phyloP scores from a whole-genome alignment of 176 grass and related monocot species.

The Cenchrus americanus region DNA sequence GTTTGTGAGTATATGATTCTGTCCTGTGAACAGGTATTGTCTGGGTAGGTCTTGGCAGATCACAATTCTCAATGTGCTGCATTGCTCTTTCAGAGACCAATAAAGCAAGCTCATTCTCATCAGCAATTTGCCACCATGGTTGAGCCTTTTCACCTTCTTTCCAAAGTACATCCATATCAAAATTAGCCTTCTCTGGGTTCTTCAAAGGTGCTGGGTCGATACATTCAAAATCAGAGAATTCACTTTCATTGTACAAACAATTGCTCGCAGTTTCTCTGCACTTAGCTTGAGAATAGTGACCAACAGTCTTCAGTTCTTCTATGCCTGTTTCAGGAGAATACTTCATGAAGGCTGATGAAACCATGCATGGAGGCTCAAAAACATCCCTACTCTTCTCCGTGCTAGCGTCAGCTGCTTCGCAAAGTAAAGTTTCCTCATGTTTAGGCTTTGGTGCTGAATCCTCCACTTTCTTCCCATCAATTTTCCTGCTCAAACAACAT shows the following conservation, averaged over 20 bases:
- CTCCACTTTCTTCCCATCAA: slow-evolving; percentile 39
- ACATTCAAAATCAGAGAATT: slow-evolving; percentile 47
- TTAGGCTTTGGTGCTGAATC: slow-evolving; percentile 31
- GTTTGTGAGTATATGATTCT: slow-evolving; percentile 26
- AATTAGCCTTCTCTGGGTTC: slow-evolving; percentile 37
- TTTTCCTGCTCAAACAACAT: slow-evolving; percentile 25
- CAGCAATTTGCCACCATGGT: slow-evolving; percentile 79
- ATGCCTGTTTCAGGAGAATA: slow-evolving; percentile 37
- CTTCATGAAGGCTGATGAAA: slow-evolving; percentile 54
- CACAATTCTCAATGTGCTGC: slow-evolving; percentile 80
- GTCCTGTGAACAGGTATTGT: slow-evolving; percentile 40
- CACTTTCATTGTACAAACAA: slow-evolving; percentile 47
- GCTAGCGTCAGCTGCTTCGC: slow-evolving; percentile 32
- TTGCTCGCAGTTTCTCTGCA: slow-evolving; percentile 43
- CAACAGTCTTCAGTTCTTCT: slow-evolving; percentile 27
- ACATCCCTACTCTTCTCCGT: slow-evolving; percentile 26
- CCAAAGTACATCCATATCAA: slow-evolving; percentile 48
- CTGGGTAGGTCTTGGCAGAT: slow-evolving; percentile 77
- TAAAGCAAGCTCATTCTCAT: slow-evolving; percentile 78
- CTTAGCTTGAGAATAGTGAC: slow-evolving; percentile 37
- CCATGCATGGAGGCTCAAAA: slow-evolving; percentile 47
- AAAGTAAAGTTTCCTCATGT: slow-evolving; percentile 30
- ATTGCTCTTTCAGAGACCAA: slow-evolving; percentile 76
- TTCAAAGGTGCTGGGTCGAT: slow-evolving; percentile 26
- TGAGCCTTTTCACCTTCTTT: slow-evolving; percentile 53